These are phyloP conservation scores for Podosphaera aphanis DNA, from an alignment of 2,329 filamentous ascomycete genomes.

Conservation along the genomic window DNA sequence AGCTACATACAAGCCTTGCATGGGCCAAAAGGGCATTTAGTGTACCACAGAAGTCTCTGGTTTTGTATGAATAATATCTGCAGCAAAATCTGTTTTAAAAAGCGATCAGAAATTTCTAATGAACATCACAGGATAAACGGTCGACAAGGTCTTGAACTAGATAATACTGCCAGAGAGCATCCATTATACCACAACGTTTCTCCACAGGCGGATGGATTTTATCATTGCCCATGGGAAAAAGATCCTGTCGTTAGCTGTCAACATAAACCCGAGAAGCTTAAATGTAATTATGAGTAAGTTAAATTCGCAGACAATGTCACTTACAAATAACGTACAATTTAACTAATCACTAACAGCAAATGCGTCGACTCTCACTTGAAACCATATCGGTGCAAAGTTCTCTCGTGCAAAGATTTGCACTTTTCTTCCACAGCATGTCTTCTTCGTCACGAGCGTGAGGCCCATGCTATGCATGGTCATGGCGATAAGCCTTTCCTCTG, in stretches of 20 bases:
- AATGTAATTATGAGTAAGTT: constrained; percentile 95
- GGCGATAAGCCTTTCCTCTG: constrained; percentile 83
- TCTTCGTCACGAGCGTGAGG: constrained; percentile 83
- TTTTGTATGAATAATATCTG: no score
- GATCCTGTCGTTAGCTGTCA: constrained; percentile 47
- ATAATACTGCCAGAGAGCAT: constrained; percentile 33
- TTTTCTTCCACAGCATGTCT: constrained; percentile 93
- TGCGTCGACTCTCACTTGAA: constrained; percentile 92
- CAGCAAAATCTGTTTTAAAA: no score
- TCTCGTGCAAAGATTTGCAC: constrained; percentile 58
- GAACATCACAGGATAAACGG: constrained; percentile 13
- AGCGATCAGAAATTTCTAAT: constrained; percentile 12
- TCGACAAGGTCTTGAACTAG: constrained; percentile 14
- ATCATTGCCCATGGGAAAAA: constrained; percentile 77
- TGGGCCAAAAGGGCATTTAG: no score
- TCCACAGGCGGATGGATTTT: constrained; percentile 51
- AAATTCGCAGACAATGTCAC: not conserved
- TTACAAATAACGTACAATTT: not conserved
- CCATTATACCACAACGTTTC: constrained; percentile 44
- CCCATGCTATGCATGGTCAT: constrained; percentile 85
- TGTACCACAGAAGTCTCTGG: no score
- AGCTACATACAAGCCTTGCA: no score
- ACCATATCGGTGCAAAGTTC: constrained; percentile 82
- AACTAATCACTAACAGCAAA: constrained; percentile 36
- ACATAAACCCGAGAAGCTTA: constrained; percentile 85